Conservation (phyloP, 805 yeast genomes). For the Cyberlindnera xishuangbannaensis region DNA sequence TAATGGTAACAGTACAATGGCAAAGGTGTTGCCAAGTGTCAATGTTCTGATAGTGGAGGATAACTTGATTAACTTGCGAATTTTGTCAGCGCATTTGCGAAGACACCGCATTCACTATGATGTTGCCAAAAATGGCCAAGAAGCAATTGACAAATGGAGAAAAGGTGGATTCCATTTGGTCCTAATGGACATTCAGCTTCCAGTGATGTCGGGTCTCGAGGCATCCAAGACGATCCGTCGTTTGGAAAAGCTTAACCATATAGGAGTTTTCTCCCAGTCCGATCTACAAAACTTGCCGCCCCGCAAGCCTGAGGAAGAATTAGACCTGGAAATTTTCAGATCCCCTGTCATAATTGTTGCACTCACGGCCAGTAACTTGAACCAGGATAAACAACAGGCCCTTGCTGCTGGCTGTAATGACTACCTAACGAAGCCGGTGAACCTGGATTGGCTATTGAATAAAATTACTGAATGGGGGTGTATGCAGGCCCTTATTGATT, state of each 20-base stretch:
- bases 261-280: constrained; percentile 43
- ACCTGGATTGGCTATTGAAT: constrained; percentile 86
- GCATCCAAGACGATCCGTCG: constrained; percentile 90
- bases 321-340: constrained; percentile 61
- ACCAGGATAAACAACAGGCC: constrained; percentile 83
- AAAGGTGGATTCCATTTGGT: constrained; percentile 92
- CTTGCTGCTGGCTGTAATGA: constrained; percentile 97
- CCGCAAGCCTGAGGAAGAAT: constrained; percentile 40
- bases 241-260: constrained; percentile 71
- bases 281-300: constrained; percentile 21
- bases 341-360: constrained; percentile 99
- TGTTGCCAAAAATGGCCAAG: constrained; percentile 89
- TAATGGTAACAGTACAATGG: constrained; percentile 28
- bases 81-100: constrained; percentile 81
- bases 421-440: constrained; percentile 92
- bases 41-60: constrained; percentile 94
- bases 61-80: constrained; percentile 88
- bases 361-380: constrained; percentile 83
- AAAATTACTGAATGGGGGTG: constrained; percentile 98
- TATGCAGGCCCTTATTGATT: constrained; percentile 95
- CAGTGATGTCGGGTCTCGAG: constrained; percentile 92
- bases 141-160: constrained; percentile 92
- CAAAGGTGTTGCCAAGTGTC: constrained; percentile 77
- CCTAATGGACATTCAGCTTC: constrained; percentile 95
- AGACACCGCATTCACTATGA: constrained; percentile 80